phyloP scores from a whole-genome alignment of 2,329 filamentous ascomycete genomes.

The Ophiocordyceps camponoti-floridani region DNA sequence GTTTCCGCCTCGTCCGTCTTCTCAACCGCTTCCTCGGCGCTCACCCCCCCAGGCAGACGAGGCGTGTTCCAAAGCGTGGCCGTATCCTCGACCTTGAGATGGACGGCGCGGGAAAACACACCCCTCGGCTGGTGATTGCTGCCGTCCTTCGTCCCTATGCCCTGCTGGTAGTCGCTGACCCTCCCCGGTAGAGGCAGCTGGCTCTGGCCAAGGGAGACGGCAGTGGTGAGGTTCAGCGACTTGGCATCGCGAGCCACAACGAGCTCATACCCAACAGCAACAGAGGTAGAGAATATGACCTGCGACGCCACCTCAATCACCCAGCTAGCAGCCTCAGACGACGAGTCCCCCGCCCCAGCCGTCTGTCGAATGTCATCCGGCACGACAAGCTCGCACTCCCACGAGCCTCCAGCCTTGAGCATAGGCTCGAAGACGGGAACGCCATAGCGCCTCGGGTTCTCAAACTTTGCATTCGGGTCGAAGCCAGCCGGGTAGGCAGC shows the following conservation, averaged over 20 bases:
- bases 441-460: slow-evolving; percentile 51
- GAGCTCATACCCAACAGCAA: slow-evolving; percentile 75
- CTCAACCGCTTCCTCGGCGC: slow-evolving; percentile 15
- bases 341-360: slow-evolving; percentile 25
- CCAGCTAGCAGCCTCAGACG: slow-evolving; percentile 51
- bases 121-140: slow-evolving; percentile 49
- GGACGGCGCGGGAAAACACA: slow-evolving; percentile 68
- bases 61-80: slow-evolving; percentile 87
- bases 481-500: slow-evolving; percentile 73
- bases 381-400: slow-evolving; percentile 63
- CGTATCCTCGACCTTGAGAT: slow-evolving; percentile 71
- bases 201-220: slow-evolving; percentile 24
- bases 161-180: slow-evolving; percentile 59
- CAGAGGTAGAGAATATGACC: slow-evolving; percentile 81
- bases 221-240: slow-evolving; percentile 48
- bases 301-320: slow-evolving; percentile 83
- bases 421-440: slow-evolving; percentile 89
- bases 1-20: slow-evolving; percentile 15
- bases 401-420: slow-evolving; percentile 81
- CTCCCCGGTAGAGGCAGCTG: slow-evolving; percentile 47
- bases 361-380: slow-evolving; percentile 59
- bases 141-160: slow-evolving; percentile 34
- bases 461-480: slow-evolving; percentile 64
- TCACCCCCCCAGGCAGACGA: slow-evolving; percentile 49
- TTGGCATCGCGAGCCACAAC: slow-evolving; percentile 73